Percentiles rank a stretch among this genome's conserved stretches.
Conservation (phyloP, 2,329 filamentous ascomycete genomes). For the Fusarium sp. region DNA sequence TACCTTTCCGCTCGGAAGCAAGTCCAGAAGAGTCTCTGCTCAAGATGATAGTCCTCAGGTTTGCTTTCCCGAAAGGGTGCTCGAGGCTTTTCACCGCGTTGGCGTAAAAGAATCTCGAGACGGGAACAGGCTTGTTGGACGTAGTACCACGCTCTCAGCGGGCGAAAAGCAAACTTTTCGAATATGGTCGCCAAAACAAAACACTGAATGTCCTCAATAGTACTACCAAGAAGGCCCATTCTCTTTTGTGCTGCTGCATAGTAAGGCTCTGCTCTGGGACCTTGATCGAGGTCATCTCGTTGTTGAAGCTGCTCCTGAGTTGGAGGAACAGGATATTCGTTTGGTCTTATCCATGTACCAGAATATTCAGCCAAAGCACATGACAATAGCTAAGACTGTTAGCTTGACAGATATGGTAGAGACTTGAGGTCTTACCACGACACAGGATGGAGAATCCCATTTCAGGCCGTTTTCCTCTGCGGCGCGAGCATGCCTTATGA, state of each 20-base stretch:
- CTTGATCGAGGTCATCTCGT: neutral
- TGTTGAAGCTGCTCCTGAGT: neutral
- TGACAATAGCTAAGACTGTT: slow-evolving; percentile 1
- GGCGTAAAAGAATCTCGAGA: slow-evolving; percentile 11
- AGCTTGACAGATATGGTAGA: neutral
- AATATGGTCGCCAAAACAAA: slow-evolving; percentile 38
- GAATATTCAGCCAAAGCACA: slow-evolving; percentile 11
- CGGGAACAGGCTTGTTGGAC: slow-evolving; percentile 34
- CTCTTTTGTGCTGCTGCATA: slow-evolving; percentile 39
- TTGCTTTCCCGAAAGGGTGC: neutral
- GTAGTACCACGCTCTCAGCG: slow-evolving; percentile 37
- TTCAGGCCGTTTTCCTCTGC: slow-evolving; percentile 30
- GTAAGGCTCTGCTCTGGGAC: slow-evolving; percentile 28
- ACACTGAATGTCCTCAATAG: slow-evolving; percentile 42
- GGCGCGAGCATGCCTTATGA: slow-evolving; percentile 28
- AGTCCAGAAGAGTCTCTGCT: slow-evolving; percentile 40
- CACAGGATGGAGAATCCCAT: slow-evolving; percentile 37
- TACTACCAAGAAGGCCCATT: slow-evolving; percentile 35
- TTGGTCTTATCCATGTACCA: neutral
- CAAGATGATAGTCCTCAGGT: slow-evolving; percentile 18
- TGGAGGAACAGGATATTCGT: neutral
- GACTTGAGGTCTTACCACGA: slow-evolving; percentile 25
- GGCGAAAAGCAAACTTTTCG: slow-evolving; percentile 37
- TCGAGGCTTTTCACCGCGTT: neutral
- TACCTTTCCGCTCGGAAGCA: slow-evolving; percentile 39